A percentile compares a stretch with the other conserved stretches of the same genome.
These are phyloP conservation scores for Mediolabrus comicus DNA, from an alignment of 108 stramenopile genomes.

Conservation along the genomic window DNA sequence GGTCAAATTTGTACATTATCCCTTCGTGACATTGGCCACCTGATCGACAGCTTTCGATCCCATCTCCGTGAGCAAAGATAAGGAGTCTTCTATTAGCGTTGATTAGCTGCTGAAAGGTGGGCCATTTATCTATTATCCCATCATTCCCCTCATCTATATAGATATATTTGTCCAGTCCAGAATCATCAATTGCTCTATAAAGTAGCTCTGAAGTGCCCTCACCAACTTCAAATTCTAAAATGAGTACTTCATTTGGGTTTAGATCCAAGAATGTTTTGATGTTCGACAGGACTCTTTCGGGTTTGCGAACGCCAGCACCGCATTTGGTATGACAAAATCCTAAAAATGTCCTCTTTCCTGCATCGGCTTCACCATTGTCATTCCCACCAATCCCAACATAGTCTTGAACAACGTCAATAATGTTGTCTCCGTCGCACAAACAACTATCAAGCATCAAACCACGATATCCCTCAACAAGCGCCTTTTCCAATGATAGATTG, in stretches of 20 bases:
- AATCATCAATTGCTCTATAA: conserved; percentile 14
- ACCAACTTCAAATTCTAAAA: conserved; percentile 61
- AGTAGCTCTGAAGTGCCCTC: conserved; percentile 21
- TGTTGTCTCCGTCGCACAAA: conserved; percentile 49
- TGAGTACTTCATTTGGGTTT: conserved; percentile 59
- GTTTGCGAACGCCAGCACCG: conserved; percentile 51
- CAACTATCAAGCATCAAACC: conserved; percentile 68
- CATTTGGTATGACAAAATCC: conserved; percentile 64
- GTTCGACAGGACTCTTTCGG: conserved; percentile 45
- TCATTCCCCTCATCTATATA: background rate
- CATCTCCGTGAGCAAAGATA: conserved; percentile 18
- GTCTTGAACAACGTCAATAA: background rate
- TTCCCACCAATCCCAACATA: background rate
- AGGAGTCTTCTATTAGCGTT: conserved; percentile 17
- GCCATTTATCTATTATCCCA: conserved; percentile 16
- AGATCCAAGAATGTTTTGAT: conserved; percentile 53
- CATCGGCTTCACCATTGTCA: background rate
- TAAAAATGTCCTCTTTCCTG: conserved; percentile 4
- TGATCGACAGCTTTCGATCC: conserved; percentile 18
- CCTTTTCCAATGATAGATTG: conserved; percentile 51
- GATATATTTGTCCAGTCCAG: conserved; percentile 18
- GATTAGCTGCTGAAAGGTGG: conserved; percentile 35
- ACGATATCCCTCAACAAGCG: conserved; percentile 69
- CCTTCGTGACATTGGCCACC: conserved; percentile 20
- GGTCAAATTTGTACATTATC: conserved; percentile 24